Percentiles rank a stretch among this genome's conserved stretches.
Conservation (phyloP, 495 filamentous ascomycete genomes). For the Saxophila tyrrhenica region DNA sequence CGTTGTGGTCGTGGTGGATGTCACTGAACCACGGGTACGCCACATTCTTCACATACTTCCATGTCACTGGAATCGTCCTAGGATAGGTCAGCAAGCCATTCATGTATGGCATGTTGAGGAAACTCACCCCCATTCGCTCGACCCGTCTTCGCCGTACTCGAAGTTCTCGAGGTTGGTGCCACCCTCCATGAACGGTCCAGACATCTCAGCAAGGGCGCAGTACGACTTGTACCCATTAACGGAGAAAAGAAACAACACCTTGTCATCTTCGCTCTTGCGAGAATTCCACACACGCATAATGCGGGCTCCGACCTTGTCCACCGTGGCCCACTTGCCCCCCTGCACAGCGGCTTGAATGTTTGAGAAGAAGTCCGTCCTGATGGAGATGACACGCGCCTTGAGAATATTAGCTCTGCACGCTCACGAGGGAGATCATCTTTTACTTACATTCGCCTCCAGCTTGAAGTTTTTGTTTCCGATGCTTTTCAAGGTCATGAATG, state of each 20-base stretch:
- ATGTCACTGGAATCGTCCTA: slow-evolving; percentile 10
- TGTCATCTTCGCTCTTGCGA: not conserved
- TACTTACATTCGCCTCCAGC: slow-evolving; percentile 1
- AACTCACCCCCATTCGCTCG: not conserved
- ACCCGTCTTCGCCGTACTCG: not conserved
- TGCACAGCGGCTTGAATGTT: slow-evolving; percentile 5
- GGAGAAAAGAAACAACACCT: slow-evolving; percentile 10
- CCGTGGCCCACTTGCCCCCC: not conserved
- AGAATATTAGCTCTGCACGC: not conserved
- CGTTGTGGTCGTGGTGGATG: not conserved
- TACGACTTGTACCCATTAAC: slow-evolving; percentile 10
- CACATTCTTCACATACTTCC: slow-evolving; percentile 13
- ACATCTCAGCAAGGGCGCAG: slow-evolving; percentile 13
- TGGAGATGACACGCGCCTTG: slow-evolving; percentile 11
- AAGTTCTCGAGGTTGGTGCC: not conserved
- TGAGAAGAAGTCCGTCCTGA: slow-evolving; percentile 10
- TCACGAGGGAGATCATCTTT: not conserved
- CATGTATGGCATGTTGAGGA: not conserved
- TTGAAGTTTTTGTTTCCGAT: not conserved
- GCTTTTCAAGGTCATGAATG: not conserved
- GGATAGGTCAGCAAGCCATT: not conserved
- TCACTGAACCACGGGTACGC: slow-evolving; percentile 1
- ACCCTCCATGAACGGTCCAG: not conserved
- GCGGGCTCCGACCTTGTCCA: slow-evolving; percentile 5
- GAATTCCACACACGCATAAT: slow-evolving; percentile 4